Conservation (phyloP, 495 filamentous ascomycete genomes). For the Hypoxylon rickii region DNA sequence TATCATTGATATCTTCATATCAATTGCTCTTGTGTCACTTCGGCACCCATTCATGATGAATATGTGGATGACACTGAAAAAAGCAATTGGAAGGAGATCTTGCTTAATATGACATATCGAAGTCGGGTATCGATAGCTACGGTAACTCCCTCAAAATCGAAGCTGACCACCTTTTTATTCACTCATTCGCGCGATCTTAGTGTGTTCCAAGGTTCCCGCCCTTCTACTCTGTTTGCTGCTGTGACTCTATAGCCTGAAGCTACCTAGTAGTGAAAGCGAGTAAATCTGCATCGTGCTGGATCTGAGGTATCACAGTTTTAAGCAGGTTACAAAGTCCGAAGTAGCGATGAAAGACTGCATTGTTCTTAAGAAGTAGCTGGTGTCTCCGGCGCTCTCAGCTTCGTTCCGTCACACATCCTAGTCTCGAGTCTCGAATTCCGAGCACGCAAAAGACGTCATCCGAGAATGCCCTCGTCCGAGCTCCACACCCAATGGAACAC, state of each 20-base stretch:
- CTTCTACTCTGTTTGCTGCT: neutral
- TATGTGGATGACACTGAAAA: too few relatives aligned
- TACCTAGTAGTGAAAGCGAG: neutral
- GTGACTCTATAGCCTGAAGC: too few relatives aligned
- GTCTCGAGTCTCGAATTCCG: neutral
- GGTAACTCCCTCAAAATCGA: too few relatives aligned
- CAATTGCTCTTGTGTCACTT: too few relatives aligned
- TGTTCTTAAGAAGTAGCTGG: constrained; percentile 10
- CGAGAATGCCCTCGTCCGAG: constrained; percentile 27
- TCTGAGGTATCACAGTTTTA: too few relatives aligned
- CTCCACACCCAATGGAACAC: constrained; percentile 70
- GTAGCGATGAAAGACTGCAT: constrained; percentile 5
- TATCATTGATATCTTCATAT: neutral
- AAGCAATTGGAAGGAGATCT: too few relatives aligned
- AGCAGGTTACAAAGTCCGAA: neutral
- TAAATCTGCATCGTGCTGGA: neutral
- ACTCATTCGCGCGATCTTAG: too few relatives aligned
- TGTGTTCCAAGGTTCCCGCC: neutral
- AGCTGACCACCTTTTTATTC: too few relatives aligned
- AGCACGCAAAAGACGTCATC: constrained; percentile 4
- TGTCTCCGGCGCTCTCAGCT: neutral
- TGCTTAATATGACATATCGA: too few relatives aligned
- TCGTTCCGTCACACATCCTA: constrained; percentile 3
- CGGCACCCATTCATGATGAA: too few relatives aligned
- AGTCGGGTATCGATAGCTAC: neutral